A percentile compares a stretch with the other conserved stretches of the same genome.
phyloP scores from a whole-genome alignment of 768 basidiomycete genomes.

The Clavulina sp. region DNA sequence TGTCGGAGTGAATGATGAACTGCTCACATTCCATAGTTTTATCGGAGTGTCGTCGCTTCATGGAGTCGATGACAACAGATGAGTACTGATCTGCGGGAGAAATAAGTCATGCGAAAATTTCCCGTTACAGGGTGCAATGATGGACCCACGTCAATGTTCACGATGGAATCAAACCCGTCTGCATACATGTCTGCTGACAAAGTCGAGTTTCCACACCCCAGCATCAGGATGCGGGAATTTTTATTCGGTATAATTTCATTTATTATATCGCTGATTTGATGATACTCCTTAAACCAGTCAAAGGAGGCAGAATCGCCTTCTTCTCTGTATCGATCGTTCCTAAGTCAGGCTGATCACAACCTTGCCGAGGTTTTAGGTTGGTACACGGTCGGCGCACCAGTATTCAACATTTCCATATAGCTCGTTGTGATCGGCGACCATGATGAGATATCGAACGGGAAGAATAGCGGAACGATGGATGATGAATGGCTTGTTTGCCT shows the following conservation, averaged over 20 bases:
- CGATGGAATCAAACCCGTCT: conserved; percentile 64
- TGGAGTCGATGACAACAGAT: conserved; percentile 51
- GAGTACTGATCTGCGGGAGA: conserved; percentile 40
- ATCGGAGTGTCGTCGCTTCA: conserved; percentile 36
- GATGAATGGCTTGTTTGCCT: no score
- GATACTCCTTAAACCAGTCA: conserved; percentile 80
- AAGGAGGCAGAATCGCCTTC: conserved; percentile 42
- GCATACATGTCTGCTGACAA: conserved; percentile 83
- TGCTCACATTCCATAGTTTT: conserved; percentile 41
- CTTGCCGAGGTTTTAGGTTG: background rate
- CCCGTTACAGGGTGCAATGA: background rate
- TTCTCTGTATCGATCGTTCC: conserved; percentile 13
- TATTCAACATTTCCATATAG: conserved; percentile 12
- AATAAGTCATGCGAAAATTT: no score
- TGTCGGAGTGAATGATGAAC: no score
- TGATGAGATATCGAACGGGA: no score
- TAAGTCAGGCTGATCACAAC: background rate
- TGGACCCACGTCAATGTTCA: conserved; percentile 63
- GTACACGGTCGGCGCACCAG: conserved; percentile 8
- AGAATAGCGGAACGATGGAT: no score
- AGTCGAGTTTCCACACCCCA: conserved; percentile 63
- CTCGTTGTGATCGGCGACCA: conserved; percentile 12
- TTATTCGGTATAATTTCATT: conserved; percentile 45
- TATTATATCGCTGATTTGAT: conserved; percentile 46
- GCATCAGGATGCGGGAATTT: conserved; percentile 47